Conservation (phyloP, 2,329 filamentous ascomycete genomes). For the Chaetomium olivaceum region DNA sequence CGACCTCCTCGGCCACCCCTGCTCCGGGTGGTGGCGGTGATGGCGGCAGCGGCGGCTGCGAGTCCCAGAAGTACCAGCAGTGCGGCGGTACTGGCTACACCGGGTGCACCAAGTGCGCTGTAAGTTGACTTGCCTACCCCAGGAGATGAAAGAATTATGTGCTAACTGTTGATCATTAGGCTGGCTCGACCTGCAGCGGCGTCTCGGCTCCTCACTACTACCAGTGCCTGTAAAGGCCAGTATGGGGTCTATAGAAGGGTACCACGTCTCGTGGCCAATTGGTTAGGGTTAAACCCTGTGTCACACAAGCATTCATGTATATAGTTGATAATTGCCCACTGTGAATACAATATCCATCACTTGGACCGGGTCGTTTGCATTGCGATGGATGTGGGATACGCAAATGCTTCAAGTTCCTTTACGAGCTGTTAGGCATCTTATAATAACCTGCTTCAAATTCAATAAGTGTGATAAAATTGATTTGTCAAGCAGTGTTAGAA, state of each 20-base stretch:
- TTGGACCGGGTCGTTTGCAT: not conserved
- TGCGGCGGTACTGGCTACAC: constrained; percentile 46
- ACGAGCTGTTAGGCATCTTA: not conserved
- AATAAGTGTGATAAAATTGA: no score
- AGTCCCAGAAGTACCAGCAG: constrained; percentile 41
- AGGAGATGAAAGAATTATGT: not conserved
- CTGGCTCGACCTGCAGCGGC: constrained; percentile 40
- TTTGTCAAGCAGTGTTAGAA: no score
- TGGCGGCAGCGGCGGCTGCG: constrained; percentile 32
- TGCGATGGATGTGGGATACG: not conserved
- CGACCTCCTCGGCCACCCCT: constrained; percentile 5
- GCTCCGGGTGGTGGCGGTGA: not conserved
- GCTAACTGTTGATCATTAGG: constrained; percentile 21
- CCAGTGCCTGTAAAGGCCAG: constrained; percentile 37
- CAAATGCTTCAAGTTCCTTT: not conserved
- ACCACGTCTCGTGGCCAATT: not conserved
- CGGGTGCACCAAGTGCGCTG: constrained; percentile 45
- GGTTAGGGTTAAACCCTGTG: not conserved
- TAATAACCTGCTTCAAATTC: no score
- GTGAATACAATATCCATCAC: constrained; percentile 15
- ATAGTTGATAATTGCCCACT: constrained; percentile 20
- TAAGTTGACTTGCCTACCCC: constrained; percentile 30
- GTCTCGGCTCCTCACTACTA: constrained; percentile 44
- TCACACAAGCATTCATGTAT: constrained; percentile 19
- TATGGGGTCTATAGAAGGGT: not conserved